A percentile compares a stretch with the other conserved stretches of the same genome.
These are phyloP conservation scores for Leccinum pellstonianum DNA, from an alignment of 768 basidiomycete species.

Conservation along the genomic window DNA sequence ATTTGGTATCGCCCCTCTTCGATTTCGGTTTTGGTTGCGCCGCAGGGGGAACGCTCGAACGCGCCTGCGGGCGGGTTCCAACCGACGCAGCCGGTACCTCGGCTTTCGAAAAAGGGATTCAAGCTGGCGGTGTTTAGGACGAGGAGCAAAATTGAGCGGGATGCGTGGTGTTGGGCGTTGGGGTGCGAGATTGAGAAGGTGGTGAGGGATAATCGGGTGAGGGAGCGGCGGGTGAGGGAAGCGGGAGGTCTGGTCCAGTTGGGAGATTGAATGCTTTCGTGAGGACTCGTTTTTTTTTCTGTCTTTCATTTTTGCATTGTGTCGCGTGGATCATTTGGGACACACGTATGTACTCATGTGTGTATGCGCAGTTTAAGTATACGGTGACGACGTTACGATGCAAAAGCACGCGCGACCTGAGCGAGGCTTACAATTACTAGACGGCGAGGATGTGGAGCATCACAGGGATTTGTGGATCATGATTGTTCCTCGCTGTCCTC, in stretches of 20 bases:
- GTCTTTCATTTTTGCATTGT: not conserved
- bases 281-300: not conserved
- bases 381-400: not conserved
- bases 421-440: not conserved
- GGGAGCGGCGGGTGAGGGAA: conserved; percentile 67
- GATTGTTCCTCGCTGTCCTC: not conserved
- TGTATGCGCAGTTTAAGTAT: not conserved
- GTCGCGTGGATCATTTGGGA: not conserved
- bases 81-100: conserved; percentile 39
- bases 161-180: conserved; percentile 94
- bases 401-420: not conserved
- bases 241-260: conserved; percentile 54
- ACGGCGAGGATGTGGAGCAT: not conserved
- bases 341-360: not conserved
- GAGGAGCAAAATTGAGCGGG: conserved; percentile 83
- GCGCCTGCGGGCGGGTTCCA: conserved; percentile 19
- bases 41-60: conserved; percentile 14
- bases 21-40: not conserved
- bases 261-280: conserved; percentile 7
- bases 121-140: conserved; percentile 68
- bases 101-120: conserved; percentile 51
- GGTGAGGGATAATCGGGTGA: conserved; percentile 54
- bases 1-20: conserved; percentile 61
- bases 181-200: conserved; percentile 87
- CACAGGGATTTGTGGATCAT: not conserved